Evolutionary conservation across 306 rosid genomes (phyloP), one percentile per base, ranked within the genome.

Genomic region (Gynostemma pentaphyllum): DNA sequence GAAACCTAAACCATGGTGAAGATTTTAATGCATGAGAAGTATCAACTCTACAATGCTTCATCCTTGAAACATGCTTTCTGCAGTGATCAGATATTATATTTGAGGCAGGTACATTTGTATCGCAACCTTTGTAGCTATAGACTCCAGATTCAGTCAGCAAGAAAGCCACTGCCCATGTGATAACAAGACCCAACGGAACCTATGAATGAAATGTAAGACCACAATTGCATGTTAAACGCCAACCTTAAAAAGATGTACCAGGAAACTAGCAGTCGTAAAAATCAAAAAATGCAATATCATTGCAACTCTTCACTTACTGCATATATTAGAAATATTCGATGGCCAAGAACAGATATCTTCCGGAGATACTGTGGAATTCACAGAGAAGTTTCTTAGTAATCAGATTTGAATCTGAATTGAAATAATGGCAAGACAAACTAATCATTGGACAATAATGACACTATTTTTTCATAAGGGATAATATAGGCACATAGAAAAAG

Each of bases 1-100:
- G 99, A 80, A 94, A 94, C 73, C 99, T 84, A 81, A 94, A 88
- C 99, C 99, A 94, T 19, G 95, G 90, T 60, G 99, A 82, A 69
- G 85, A 81, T 66, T 64, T 78, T 59, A 94, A 51, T 39, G 94
- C 97, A 19, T 81, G 82, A 64, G 94, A 79, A 61, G 97, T 88
- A 84, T 94, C 97, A 50, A 88, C 90, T 68, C 97, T 89, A 65
- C 99, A 94, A 72, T 81, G 79, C 80, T 83, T 94, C 95, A 94
- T 86, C 75, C 94, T 88, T 45, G 95, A 84, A 79, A 84, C 66
- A 75, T 94, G 94, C 74, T 84, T 86, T 83, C 89, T 88, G 78
- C 99, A 94, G 75, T 84, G 90, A 47, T 84, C 94, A 49, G 97
- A 84, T 61, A 94, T 49, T 72, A 81, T 76, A 81, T 94, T 86